Percentiles rank a stretch among this genome's conserved stretches.
Conservation (phyloP, 2,329 filamentous ascomycete species). For the Thelonectria rubi region DNA sequence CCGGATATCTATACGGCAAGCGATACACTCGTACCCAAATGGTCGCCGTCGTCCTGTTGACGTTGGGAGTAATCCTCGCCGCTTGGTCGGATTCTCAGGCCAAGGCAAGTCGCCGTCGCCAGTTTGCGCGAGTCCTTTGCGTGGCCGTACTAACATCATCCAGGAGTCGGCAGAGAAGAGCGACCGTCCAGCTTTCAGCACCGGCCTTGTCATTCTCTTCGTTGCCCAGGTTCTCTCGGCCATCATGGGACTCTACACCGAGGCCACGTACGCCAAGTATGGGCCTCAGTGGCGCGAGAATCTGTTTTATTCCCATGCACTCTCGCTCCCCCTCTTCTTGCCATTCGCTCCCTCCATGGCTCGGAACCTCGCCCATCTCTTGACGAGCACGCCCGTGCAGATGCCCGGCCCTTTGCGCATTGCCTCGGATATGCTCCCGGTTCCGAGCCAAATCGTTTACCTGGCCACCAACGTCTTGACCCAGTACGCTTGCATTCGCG, state of each 20-base stretch:
- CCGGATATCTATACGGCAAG: conserved; percentile 89
- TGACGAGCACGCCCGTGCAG: conserved; percentile 67
- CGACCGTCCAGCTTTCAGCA: conserved; percentile 51
- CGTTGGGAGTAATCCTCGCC: conserved; percentile 84
- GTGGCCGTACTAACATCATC: conserved; percentile 3
- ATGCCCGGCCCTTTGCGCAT: conserved; percentile 37
- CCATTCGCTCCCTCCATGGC: conserved; percentile 74
- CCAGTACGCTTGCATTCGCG: conserved; percentile 93
- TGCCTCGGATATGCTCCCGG: conserved; percentile 17
- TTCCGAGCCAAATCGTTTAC: conserved; percentile 77
- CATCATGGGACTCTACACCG: conserved; percentile 94
- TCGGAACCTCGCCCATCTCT: conserved; percentile 70
- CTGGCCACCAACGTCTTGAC: conserved; percentile 83
- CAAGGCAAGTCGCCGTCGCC: conserved; percentile 67
- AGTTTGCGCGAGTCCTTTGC: background rate
- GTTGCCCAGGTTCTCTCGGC: conserved; percentile 90
- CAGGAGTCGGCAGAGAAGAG: conserved; percentile 33
- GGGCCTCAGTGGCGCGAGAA: conserved; percentile 95
- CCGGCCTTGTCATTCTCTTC: conserved; percentile 83
- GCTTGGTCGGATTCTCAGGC: conserved; percentile 89
- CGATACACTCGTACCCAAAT: conserved; percentile 83
- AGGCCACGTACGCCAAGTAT: conserved; percentile 86
- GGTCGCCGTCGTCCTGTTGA: conserved; percentile 82
- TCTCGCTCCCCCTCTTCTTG: conserved; percentile 79
- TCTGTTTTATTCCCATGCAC: conserved; percentile 87